Conservation (phyloP, 768 basidiomycete species). For the Tylopilus sp. region DNA sequence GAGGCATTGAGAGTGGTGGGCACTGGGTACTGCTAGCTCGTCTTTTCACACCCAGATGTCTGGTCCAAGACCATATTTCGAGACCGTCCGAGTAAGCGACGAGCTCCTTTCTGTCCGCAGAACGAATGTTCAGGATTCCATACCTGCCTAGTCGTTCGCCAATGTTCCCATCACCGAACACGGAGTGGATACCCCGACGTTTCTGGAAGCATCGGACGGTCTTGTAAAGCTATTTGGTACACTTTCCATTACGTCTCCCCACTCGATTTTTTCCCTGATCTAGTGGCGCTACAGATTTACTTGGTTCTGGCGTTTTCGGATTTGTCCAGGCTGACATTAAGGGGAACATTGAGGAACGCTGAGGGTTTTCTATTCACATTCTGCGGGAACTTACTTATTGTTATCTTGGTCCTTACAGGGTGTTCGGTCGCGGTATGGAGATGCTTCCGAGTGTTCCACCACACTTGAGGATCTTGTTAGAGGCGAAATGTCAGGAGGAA, state of each 20-base stretch:
- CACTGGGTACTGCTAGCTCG: slow-evolving; percentile 2
- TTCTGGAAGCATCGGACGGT: slow-evolving; percentile 88
- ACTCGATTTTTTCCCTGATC: slow-evolving; percentile 10
- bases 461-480: slow-evolving; percentile 62
- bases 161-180: slow-evolving; percentile 73
- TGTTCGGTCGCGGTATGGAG: slow-evolving; percentile 54
- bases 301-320: slow-evolving; percentile 66
- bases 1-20: slow-evolving; percentile 16
- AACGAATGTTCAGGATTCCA: slow-evolving; percentile 6
- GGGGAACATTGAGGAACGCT: slow-evolving; percentile 59
- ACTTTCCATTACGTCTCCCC: slow-evolving; percentile 26
- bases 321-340: slow-evolving; percentile 72
- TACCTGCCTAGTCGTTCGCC: slow-evolving; percentile 65
- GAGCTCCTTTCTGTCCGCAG: neutral
- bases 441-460: slow-evolving; percentile 38
- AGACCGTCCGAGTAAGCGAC: slow-evolving; percentile 57
- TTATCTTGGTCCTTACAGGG: slow-evolving; percentile 42
- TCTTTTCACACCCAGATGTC: slow-evolving; percentile 22
- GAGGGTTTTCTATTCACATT: slow-evolving; percentile 8
- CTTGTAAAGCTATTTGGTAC: slow-evolving; percentile 70
- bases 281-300: slow-evolving; percentile 45
- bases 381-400: slow-evolving; percentile 10
- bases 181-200: slow-evolving; percentile 76
- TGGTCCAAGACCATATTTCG: slow-evolving; percentile 51
- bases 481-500: slow-evolving; percentile 42